Conservation (phyloP, 140 eudicot genomes). For the Erigeron philadelphicus region DNA sequence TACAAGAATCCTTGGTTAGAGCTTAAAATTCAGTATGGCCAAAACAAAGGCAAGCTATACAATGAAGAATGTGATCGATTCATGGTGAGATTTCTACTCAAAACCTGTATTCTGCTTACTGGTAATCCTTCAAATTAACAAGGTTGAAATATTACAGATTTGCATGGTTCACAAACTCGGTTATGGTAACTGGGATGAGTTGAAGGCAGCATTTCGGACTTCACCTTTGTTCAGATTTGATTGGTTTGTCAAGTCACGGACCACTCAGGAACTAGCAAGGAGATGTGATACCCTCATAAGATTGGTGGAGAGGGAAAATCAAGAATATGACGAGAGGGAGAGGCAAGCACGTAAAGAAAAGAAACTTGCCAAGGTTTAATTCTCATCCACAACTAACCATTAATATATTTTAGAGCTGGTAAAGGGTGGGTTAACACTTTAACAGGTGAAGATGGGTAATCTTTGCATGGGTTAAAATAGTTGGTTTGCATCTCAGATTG, state of each 20-base stretch:
- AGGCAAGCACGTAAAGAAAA: constrained; percentile 98
- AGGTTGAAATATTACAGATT: constrained; percentile 41
- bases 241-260: constrained; percentile 98
- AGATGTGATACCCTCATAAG: constrained; percentile 93
- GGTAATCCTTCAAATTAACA: neutral
- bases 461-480: neutral
- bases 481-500: neutral
- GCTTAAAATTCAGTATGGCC: constrained; percentile 92
- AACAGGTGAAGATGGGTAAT: neutral
- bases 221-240: constrained; percentile 91
- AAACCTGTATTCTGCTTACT: neutral
- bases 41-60: constrained; percentile 97
- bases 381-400: neutral
- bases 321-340: constrained; percentile 93
- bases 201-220: constrained; percentile 88
- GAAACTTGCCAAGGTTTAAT: constrained; percentile 77
- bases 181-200: constrained; percentile 96
- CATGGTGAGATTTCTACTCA: constrained; percentile 53
- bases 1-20: constrained; percentile 99
- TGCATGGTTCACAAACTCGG: constrained; percentile 99
- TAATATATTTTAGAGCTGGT: neutral
- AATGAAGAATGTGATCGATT: constrained; percentile 99
- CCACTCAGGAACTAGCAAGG: constrained; percentile 97
- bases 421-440: neutral
- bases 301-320: constrained; percentile 90